Conservation (phyloP, 2,329 filamentous ascomycete genomes). For the Cercospora sesami region DNA sequence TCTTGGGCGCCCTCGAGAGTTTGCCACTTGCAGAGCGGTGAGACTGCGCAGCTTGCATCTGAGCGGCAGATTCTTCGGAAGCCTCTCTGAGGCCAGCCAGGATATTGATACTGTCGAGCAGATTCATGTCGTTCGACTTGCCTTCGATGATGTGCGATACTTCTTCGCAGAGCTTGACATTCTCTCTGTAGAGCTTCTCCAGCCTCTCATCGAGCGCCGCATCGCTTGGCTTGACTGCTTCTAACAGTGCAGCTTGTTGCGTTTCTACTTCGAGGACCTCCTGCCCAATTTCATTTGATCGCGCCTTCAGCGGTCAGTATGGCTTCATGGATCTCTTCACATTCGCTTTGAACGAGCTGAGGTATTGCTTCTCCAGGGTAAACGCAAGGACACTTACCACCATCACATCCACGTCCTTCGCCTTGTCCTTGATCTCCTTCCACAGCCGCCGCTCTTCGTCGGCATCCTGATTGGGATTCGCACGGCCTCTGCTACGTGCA, state of each 20-base stretch:
- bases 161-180: slow-evolving; percentile 51
- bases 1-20: slow-evolving; percentile 31
- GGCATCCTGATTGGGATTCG: slow-evolving; percentile 50
- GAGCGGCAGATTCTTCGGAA: slow-evolving; percentile 46
- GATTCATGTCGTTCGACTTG: slow-evolving; percentile 45
- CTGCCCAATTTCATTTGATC: slow-evolving; percentile 39
- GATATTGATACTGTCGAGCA: slow-evolving; percentile 47
- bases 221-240: slow-evolving; percentile 34
- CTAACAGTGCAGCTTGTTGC: slow-evolving; percentile 38
- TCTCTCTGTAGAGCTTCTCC: slow-evolving; percentile 50
- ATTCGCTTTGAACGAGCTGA: neutral
- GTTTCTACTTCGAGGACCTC: slow-evolving; percentile 42
- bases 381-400: slow-evolving; percentile 43
- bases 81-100: slow-evolving; percentile 50
- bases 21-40: slow-evolving; percentile 34
- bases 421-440: slow-evolving; percentile 50
- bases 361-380: neutral
- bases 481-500: slow-evolving; percentile 47
- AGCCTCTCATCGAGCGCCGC: slow-evolving; percentile 48
- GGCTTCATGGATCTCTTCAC: neutral
- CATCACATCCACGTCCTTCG: slow-evolving; percentile 48
- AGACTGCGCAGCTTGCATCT: slow-evolving; percentile 33
- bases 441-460: slow-evolving; percentile 54
- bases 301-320: slow-evolving; percentile 23
- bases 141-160: slow-evolving; percentile 47